Evolutionary conservation across 73 alveolate genomes (phyloP).

Genomic region (Tetrahymena malaccensis): DNA sequence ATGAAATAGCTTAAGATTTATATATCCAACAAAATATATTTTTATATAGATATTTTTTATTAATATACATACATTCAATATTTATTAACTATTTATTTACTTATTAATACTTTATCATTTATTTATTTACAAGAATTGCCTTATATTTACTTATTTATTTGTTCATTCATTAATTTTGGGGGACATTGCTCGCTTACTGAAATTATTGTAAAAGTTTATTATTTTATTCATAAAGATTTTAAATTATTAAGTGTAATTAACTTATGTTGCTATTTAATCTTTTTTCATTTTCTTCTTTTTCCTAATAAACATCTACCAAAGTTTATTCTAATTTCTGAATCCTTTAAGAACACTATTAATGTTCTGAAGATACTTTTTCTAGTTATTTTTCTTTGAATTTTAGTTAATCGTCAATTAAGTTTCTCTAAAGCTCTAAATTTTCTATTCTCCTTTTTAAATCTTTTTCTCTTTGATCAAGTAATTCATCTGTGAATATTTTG

Average conservation of each 20-base stretch:
- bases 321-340: neutral
- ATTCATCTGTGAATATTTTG: neutral
- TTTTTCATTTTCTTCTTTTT: neutral
- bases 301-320: neutral
- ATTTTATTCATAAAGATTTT: neutral
- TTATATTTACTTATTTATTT: too few species aligned
- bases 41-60: too few species aligned
- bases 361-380: neutral
- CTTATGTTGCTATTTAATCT: neutral
- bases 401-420: neutral
- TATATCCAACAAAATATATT: too few species aligned
- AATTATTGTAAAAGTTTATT: neutral
- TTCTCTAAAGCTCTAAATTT: neutral
- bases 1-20: too few species aligned
- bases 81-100: too few species aligned
- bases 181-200: too few species aligned
- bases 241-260: neutral
- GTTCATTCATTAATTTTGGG: neutral
- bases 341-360: neutral
- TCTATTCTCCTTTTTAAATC: neutral
- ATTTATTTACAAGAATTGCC: neutral
- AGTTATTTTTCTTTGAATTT: neutral
- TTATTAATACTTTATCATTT: too few species aligned
- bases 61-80: too few species aligned
- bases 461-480: neutral